Evolutionary conservation across 2,329 filamentous ascomycete genomes (phyloP), one percentile per base, ranked within the genome.

Genomic region (Xylaria sp.): DNA sequence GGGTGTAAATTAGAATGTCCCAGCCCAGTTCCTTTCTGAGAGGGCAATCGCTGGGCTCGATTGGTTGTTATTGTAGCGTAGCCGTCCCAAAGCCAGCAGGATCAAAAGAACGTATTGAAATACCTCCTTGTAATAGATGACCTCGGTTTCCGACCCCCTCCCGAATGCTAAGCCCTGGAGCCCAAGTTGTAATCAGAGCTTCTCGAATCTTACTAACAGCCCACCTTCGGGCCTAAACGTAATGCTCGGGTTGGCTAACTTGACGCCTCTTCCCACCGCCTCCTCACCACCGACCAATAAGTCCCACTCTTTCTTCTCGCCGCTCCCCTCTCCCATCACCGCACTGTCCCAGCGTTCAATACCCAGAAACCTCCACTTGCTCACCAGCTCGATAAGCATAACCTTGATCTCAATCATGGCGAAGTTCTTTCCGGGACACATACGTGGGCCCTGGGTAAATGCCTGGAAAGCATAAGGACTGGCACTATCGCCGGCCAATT

Each of bases 391-490:
- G 33, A 71, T 48, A 10, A 74, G 63, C 38, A 67, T 65, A 17
- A 60, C 48, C 62, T 74, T 74, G 46, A 73, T 62, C 46, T 68
- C 54, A 13, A 62, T 46, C 2, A 68, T n/a, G 7, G 72, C 64
- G 38, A 73, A 70, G 40, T 62, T 58, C 21, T 67, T 67, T 0
- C 70, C 72, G 10, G 68, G 66, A 48, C 72, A 74, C 9, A 66
- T 69, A 3, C 72, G 67, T 25, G 72, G 71, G 3, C 71, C 72
- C 19, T 71, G 65, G 25, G 64, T 54, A 54, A 73, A 74, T n/a
- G 68, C 55, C 44, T 71, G 60, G 51, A 68, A 70, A 1, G 70
- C 71, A 54, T 68, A 71, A 0, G 68, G 65, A 86, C 57, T 63
- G 5, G 63, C 53, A 0, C 63, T 64, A 10, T 60, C 62, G 15